A percentile compares a stretch with the other conserved stretches of the same genome.
These are phyloP conservation scores for Cruciata laevipes DNA, from an alignment of 257 asterid genomes.

Conservation along the genomic window DNA sequence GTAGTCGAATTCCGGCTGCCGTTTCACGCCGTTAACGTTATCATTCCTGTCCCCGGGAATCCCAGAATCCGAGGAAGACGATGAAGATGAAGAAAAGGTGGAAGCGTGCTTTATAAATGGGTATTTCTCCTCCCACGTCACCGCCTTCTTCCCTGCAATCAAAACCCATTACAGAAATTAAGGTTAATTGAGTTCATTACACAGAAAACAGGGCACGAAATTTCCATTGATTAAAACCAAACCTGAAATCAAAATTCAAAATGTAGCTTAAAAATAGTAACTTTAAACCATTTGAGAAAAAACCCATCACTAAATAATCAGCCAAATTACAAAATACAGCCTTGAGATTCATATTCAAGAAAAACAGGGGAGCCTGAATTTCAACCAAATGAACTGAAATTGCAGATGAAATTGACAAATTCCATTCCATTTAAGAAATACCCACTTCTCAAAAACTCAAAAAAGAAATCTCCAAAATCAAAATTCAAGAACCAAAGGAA, in stretches of 20 bases:
- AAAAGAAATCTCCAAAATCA: no score
- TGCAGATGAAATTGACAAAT: background rate
- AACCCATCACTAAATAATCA: background rate
- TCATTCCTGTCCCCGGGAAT: background rate
- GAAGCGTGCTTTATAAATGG: conserved; percentile 38
- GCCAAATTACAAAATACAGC: background rate
- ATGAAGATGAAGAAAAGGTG: conserved; percentile 22
- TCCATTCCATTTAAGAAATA: background rate
- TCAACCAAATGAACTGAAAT: background rate
- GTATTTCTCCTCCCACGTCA: conserved; percentile 24
- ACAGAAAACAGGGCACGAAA: background rate
- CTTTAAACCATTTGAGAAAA: background rate
- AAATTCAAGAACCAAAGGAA: background rate
- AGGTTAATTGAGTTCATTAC: no score
- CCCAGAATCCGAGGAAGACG: background rate
- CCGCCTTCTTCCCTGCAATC: conserved; percentile 16
- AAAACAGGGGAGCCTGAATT: background rate
- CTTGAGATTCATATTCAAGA: background rate
- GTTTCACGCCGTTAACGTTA: background rate
- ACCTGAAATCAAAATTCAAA: no score
- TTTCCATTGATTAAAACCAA: no score
- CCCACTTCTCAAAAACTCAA: background rate
- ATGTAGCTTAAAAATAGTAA: background rate
- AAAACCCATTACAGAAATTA: no score
- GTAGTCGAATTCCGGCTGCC: conserved; percentile 42